These are phyloP conservation scores for Salvia rosmarinus DNA, from an alignment of 257 asterid genomes.

Conservation along the genomic window DNA sequence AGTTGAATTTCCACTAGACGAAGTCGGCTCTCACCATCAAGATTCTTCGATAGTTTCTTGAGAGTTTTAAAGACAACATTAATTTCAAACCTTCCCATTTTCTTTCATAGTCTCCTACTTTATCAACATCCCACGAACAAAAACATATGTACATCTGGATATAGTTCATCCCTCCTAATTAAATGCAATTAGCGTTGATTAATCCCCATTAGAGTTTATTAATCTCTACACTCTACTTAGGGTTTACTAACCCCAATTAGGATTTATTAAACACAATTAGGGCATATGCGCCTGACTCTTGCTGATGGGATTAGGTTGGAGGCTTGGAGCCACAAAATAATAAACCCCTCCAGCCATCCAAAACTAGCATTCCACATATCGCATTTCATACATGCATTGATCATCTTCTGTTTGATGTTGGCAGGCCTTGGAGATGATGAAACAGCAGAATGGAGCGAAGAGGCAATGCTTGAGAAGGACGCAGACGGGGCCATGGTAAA, in stretches of 20 bases:
- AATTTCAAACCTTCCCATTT: not conserved
- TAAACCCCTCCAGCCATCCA: not conserved
- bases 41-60: not conserved
- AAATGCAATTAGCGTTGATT: no score
- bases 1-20: not conserved
- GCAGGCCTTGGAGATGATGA: slow-evolving; percentile 77
- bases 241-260: no score
- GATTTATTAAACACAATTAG: no score
- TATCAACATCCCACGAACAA: no score
- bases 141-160: no score
- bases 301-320: not conserved
- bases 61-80: not conserved
- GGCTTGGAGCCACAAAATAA: not conserved
- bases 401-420: not conserved
- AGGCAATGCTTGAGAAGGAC: slow-evolving; percentile 83
- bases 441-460: slow-evolving; percentile 55
- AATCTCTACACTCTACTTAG: no score
- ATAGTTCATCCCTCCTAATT: no score
- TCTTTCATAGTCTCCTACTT: not conserved
- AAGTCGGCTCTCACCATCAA: not conserved
- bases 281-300: no score
- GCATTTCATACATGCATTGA: not conserved
- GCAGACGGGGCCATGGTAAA: slow-evolving; percentile 83
- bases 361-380: not conserved
- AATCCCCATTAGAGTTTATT: no score